These are phyloP conservation scores for Kuraishia piskuri DNA, from an alignment of 805 yeast species.

Conservation along the genomic window DNA sequence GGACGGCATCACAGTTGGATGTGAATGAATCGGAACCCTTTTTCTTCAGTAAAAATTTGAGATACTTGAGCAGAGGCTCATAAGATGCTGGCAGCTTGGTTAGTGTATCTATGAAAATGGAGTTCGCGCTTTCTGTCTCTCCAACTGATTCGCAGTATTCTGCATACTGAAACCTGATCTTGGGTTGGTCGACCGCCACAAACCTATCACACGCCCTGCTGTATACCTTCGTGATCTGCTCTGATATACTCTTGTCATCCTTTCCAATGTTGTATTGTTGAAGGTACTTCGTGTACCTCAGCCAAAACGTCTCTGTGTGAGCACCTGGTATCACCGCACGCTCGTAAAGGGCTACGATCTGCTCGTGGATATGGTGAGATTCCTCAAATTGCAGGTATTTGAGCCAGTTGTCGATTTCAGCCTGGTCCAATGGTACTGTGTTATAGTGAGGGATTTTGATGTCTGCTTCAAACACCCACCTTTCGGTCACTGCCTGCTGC, in stretches of 20 bases:
- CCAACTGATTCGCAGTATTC: constrained; percentile 13
- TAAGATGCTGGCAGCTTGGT: constrained; percentile 5
- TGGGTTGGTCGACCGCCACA: constrained; percentile 19
- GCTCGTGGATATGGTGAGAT: constrained; percentile 14
- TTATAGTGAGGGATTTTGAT: constrained; percentile 53
- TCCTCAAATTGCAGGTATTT: constrained; percentile 48
- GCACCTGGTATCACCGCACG: constrained; percentile 69
- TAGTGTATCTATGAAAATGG: constrained; percentile 12
- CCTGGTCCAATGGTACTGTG: constrained; percentile 31
- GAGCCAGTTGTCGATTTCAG: constrained; percentile 48
- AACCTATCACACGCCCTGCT: constrained; percentile 37
- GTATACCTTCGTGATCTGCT: constrained; percentile 28
- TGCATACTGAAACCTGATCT: constrained; percentile 21
- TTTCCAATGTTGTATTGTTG: constrained; percentile 19
- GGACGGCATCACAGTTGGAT: constrained; percentile 6
- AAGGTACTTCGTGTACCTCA: constrained; percentile 51
- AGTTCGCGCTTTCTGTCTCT: constrained; percentile 12
- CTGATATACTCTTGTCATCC: constrained; percentile 22
- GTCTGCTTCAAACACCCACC: constrained; percentile 69
- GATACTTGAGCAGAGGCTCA: constrained; percentile 11
- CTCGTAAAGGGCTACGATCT: constrained; percentile 49
- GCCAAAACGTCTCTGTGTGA: constrained; percentile 55
- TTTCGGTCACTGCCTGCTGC: constrained; percentile 41
- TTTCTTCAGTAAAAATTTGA: constrained; percentile 7
- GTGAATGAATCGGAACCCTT: constrained; percentile 6